A percentile compares a stretch with the other conserved stretches of the same genome.
Evolutionary conservation across 768 basidiomycete genomes (phyloP).

Genomic region (Russula vinacea): DNA sequence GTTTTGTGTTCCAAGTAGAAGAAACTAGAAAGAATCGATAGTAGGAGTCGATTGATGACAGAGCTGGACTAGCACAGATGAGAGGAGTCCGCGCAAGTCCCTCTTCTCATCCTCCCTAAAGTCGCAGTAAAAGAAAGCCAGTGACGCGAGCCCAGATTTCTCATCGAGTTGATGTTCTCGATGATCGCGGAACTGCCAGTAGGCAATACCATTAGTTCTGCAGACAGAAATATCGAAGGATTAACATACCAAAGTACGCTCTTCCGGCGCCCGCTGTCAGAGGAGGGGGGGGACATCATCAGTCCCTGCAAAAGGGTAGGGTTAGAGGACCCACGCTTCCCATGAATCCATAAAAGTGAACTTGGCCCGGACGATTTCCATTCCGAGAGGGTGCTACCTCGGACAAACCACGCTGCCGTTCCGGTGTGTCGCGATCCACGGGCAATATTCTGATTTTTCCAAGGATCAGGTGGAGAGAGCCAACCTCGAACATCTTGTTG

Average conservation of each 20-base stretch:
- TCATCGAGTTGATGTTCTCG: background rate
- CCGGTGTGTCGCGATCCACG: background rate
- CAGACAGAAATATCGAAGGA: too few relatives aligned
- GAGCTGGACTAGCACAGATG: constrained; percentile 3
- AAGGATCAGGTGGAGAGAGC: constrained; percentile 8
- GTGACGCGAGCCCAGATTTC: background rate
- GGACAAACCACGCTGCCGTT: background rate
- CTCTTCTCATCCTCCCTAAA: constrained; percentile 4
- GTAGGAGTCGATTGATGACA: constrained; percentile 1
- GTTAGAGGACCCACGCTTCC: background rate
- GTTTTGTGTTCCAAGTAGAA: background rate
- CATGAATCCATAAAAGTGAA: background rate
- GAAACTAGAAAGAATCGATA: background rate
- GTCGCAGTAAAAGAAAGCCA: constrained; percentile 3
- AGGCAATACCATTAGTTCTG: too few relatives aligned
- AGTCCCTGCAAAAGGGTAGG: background rate
- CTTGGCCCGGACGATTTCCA: background rate
- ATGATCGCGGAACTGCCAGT: constrained; percentile 5
- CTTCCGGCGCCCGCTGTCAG: background rate
- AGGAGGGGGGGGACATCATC: too few relatives aligned
- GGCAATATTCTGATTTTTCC: constrained; percentile 1
- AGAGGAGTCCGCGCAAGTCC: background rate
- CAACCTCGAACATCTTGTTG: background rate
- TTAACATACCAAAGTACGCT: constrained; percentile 1
- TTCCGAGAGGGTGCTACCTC: background rate